Evolutionary conservation across 148 eudicot genomes (phyloP).

Genomic region (Amaranthus hypochondriacus): DNA sequence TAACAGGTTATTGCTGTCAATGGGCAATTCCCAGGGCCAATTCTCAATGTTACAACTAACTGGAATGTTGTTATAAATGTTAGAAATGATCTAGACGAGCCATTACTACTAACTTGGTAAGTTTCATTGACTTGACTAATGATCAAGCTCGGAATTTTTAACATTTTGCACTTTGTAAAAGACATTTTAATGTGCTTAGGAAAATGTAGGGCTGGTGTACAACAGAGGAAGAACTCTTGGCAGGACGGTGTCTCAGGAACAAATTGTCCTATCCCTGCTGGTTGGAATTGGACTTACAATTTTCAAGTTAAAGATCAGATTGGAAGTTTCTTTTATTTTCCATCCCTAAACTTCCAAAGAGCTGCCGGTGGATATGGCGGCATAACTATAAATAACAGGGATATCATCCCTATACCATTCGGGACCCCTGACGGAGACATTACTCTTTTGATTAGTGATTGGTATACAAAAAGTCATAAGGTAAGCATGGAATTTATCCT

Average conservation of each 20-base stretch:
- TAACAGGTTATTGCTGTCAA: constrained; percentile 85
- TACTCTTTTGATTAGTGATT: constrained; percentile 82
- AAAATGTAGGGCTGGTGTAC: constrained; percentile 82
- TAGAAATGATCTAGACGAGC: constrained; percentile 84
- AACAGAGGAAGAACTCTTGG: constrained; percentile 89
- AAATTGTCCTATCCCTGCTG: constrained; percentile 93
- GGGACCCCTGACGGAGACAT: constrained; percentile 89
- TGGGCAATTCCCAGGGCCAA: constrained; percentile 93
- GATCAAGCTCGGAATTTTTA: neutral
- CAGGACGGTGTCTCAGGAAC: constrained; percentile 97
- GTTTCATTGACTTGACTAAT: neutral
- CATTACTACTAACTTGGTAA: constrained; percentile 94
- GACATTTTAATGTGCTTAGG: constrained; percentile 26
- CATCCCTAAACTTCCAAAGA: constrained; percentile 82
- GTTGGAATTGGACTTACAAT: constrained; percentile 98
- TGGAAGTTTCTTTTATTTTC: constrained; percentile 97
- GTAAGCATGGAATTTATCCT: constrained; percentile 34
- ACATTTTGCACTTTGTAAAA: constrained; percentile 10
- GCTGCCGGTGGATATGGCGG: constrained; percentile 98
- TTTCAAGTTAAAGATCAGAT: constrained; percentile 99
- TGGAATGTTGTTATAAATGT: constrained; percentile 93
- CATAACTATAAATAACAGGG: constrained; percentile 78
- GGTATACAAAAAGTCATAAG: constrained; percentile 90
- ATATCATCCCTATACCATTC: constrained; percentile 82
- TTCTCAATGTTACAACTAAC: constrained; percentile 87